phyloP scores from a whole-genome alignment of 2,329 filamentous ascomycete species.

The Corynespora cassiicola region DNA sequence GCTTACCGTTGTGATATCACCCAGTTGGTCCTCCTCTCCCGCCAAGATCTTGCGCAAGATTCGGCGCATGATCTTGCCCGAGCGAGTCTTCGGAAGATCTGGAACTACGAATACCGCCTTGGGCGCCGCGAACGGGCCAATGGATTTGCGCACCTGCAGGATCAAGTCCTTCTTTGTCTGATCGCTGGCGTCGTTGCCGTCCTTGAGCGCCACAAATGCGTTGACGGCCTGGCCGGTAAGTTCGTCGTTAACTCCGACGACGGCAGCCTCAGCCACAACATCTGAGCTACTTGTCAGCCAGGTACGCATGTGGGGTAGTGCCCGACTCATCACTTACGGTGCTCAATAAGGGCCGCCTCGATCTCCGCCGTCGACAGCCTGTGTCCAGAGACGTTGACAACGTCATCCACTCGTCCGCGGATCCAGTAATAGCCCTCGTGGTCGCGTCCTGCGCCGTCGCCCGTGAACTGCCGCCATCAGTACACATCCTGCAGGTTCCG shows the following conservation, averaged over 20 bases:
- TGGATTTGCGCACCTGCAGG: conserved; percentile 94
- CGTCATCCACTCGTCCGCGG: conserved; percentile 95
- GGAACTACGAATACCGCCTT: conserved; percentile 92
- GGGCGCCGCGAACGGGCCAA: conserved; percentile 95
- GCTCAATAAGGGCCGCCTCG: conserved; percentile 94
- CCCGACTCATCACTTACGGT: conserved; percentile 59
- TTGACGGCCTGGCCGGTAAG: conserved; percentile 97
- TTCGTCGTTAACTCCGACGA: conserved; percentile 92
- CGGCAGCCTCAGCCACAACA: conserved; percentile 89
- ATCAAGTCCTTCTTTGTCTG: conserved; percentile 91
- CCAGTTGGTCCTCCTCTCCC: conserved; percentile 95
- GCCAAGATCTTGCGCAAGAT: conserved; percentile 97
- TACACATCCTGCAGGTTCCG: conserved; percentile 3
- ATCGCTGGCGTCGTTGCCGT: conserved; percentile 76
- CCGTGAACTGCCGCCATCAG: conserved; percentile 71
- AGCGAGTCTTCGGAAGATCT: conserved; percentile 95
- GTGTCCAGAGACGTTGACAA: conserved; percentile 97
- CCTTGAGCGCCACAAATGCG: conserved; percentile 93
- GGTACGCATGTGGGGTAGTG: background rate
- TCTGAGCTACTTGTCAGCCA: conserved; percentile 47
- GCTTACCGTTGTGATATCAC: conserved; percentile 88
- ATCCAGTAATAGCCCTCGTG: conserved; percentile 99
- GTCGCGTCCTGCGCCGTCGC: conserved; percentile 93
- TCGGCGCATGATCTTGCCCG: conserved; percentile 98
- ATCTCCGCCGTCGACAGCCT: conserved; percentile 97